Base-by-base conservation (phyloP, 2,329 filamentous ascomycete species). In the Pseudogymnoascus sp. region DNA sequence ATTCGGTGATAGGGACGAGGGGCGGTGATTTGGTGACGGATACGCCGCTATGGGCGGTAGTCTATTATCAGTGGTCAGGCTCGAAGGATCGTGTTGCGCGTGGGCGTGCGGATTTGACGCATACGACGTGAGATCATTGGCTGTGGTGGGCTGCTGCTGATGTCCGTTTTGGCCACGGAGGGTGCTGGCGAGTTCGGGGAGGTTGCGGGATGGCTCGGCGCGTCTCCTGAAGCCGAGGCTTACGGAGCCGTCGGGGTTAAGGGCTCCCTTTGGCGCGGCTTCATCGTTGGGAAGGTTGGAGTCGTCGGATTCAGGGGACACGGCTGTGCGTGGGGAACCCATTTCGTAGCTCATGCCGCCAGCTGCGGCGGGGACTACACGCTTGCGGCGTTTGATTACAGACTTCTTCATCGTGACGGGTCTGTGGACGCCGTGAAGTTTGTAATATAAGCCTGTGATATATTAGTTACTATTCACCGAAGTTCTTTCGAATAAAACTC, bases 341-440 rank as follows among this genome's bases (percentile, higher is more conserved):
- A 69, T 68, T 7, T 69, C 65, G 38, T 65, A 69, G 61, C 62
- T 68, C 1, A 69, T 69, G 2, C 75, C 75, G 16, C 79, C 81
- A 59, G 82, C 78, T 25, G 85, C 79, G 16, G 90, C 91, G 16
- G 93, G 93, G 46, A 97, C 93, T 5, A 97, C 92, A 64, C 95
- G 88, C 80, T 97, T 97, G 65, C 95, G 84, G 66, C 95, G 86
- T 77, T 99, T 97, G 75, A 99, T 99, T 25, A 96, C 90, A 2
- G 91, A 89, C 75, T 97, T 97, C 77, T 97, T 99, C 95, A 99
- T 97, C n/a, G 91, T 91, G 4, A 95, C 91, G 0, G 95, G 95
- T 43, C 95, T 85, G 75, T 97, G 93, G 31, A 92, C 87, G 62
- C 93, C 93, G 73, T 99, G 95, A 2, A 99, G 85, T 76, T 97